Evolutionary conservation across 352 stramenopile species (phyloP).

Genomic region (Phytophthora sansomeana): DNA sequence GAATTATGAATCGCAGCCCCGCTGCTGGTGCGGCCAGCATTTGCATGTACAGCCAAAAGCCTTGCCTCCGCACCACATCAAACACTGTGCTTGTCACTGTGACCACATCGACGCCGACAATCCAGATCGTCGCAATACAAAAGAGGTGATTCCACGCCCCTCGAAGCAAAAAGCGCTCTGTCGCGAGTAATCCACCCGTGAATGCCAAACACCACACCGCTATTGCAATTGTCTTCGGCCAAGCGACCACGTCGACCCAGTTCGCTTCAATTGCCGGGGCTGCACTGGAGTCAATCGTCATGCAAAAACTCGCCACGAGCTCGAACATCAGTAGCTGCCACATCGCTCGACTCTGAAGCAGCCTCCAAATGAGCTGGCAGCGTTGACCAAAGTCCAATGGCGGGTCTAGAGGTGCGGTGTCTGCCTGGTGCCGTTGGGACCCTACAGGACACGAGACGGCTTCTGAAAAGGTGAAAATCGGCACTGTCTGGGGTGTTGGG

Average conservation of each 20-base stretch:
- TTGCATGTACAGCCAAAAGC: constrained; percentile 68
- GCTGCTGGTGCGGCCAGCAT: constrained; percentile 51
- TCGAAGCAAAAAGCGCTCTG: constrained; percentile 64
- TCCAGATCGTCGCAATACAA: constrained; percentile 59
- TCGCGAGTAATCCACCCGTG: constrained; percentile 61
- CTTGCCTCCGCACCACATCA: constrained; percentile 53
- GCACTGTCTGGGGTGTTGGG: constrained; percentile 12
- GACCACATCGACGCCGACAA: constrained; percentile 62
- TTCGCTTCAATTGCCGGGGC: constrained; percentile 58
- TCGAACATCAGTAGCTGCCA: constrained; percentile 83
- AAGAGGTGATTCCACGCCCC: constrained; percentile 62
- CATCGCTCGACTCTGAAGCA: constrained; percentile 71
- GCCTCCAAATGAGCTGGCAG: constrained; percentile 64
- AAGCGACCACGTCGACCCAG: constrained; percentile 61
- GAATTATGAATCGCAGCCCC: constrained; percentile 58
- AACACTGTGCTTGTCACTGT: constrained; percentile 58
- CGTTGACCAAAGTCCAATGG: constrained; percentile 33
- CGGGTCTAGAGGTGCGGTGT: constrained; percentile 12
- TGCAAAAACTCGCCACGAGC: constrained; percentile 64
- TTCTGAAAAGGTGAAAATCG: constrained; percentile 23
- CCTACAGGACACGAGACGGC: constrained; percentile 10
- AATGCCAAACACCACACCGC: constrained; percentile 68
- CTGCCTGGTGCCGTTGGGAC: not conserved
- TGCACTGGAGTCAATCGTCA: constrained; percentile 59
- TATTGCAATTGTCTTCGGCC: constrained; percentile 55